Percentiles rank a stretch among this genome's conserved stretches.
phyloP scores from a whole-genome alignment of 495 filamentous ascomycete genomes.

The Pyrenopolyporus hunteri region DNA sequence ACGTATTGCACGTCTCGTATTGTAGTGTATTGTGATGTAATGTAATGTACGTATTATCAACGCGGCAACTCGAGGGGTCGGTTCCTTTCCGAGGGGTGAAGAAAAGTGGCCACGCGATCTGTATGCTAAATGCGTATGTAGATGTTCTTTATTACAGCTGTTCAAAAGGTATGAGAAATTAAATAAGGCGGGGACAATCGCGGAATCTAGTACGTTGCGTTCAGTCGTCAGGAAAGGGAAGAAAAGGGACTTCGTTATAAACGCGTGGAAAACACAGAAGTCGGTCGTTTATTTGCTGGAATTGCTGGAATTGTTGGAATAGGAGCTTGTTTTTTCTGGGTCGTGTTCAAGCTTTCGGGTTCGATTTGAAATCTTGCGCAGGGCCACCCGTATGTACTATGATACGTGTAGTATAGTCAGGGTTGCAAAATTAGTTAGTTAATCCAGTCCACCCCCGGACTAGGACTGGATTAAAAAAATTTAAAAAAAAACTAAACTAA shows the following conservation, averaged over 20 bases:
- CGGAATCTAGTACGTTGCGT: slow-evolving; percentile 7
- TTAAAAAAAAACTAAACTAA: too few species aligned
- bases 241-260: slow-evolving; percentile 18
- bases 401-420: slow-evolving; percentile 8
- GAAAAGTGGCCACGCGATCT: slow-evolving; percentile 24
- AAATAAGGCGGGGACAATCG: slow-evolving; percentile 14
- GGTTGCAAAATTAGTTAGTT: neutral
- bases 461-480: too few species aligned
- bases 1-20: slow-evolving; percentile 11
- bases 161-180: slow-evolving; percentile 8
- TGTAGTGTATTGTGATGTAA: neutral
- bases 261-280: slow-evolving; percentile 15
- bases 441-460: too few species aligned
- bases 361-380: slow-evolving; percentile 35
- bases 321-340: slow-evolving; percentile 16
- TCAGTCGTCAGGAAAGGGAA: slow-evolving; percentile 7
- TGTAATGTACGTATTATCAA: slow-evolving; percentile 3
- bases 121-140: slow-evolving; percentile 7
- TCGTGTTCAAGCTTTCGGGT: slow-evolving; percentile 25
- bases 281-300: slow-evolving; percentile 3
- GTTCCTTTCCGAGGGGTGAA: neutral
- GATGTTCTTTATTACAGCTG: slow-evolving; percentile 9
- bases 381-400: too few species aligned
- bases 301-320: neutral
- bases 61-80: slow-evolving; percentile 1